Percentiles rank a stretch among this genome's conserved stretches.
phyloP scores from a whole-genome alignment of 1,284 basidiomycete genomes.

The Puccinia horiana region DNA sequence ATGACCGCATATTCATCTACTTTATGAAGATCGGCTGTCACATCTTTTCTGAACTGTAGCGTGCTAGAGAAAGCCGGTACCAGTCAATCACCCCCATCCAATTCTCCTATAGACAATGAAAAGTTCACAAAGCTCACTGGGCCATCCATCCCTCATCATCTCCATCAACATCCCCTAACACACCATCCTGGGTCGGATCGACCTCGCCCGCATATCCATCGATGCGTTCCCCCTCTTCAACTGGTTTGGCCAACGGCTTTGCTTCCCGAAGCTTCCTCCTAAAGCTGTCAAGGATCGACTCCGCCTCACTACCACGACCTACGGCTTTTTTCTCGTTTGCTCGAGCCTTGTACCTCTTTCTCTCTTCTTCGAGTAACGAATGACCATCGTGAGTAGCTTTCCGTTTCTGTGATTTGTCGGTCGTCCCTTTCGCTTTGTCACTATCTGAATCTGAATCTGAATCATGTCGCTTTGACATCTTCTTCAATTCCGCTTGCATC shows the following conservation, averaged over 20 bases:
- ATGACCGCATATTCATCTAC: constrained; percentile 46
- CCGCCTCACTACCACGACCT: constrained; percentile 6
- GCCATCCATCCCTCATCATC: constrained; percentile 48
- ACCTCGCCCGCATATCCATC: constrained; percentile 48
- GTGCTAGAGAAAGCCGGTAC: not conserved
- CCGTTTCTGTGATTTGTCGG: constrained; percentile 26
- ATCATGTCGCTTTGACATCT: constrained; percentile 53
- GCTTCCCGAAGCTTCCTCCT: constrained; percentile 36
- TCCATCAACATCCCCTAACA: constrained; percentile 46
- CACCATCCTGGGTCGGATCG: constrained; percentile 35
- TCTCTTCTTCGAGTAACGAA: constrained; percentile 40
- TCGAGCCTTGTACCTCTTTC: constrained; percentile 23
- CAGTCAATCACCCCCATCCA: not conserved
- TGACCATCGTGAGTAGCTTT: constrained; percentile 23
- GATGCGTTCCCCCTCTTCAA: constrained; percentile 13
- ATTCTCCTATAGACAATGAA: not conserved
- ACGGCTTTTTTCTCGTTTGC: not conserved
- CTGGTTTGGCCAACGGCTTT: constrained; percentile 2
- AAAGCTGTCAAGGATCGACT: constrained; percentile 40
- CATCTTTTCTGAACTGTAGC: constrained; percentile 46
- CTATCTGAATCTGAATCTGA: constrained; percentile 33
- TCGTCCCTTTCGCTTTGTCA: constrained; percentile 14
- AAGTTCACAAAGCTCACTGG: constrained; percentile 20
- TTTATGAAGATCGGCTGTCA: constrained; percentile 41
- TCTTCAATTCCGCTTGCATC: constrained; percentile 83